Percentiles rank a stretch among this genome's conserved stretches.
Conservation (phyloP, 176 grass and related monocot species). For the Neostapfia colusana region DNA sequence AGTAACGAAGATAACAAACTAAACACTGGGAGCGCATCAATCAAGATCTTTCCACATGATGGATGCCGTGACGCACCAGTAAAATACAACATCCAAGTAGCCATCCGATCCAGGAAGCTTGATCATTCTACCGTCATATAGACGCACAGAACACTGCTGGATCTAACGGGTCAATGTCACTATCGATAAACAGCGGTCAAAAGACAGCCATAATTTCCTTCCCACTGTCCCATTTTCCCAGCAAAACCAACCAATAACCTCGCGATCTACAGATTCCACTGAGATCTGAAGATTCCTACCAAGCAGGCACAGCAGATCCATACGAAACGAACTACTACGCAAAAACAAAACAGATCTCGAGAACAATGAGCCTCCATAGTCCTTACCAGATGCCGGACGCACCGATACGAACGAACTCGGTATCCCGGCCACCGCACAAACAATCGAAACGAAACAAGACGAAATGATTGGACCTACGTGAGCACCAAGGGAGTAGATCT, state of each 20-base stretch:
- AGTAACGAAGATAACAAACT: not conserved
- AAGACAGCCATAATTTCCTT: not conserved
- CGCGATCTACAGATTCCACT: slow-evolving; percentile 23
- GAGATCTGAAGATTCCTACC: not conserved
- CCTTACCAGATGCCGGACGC: slow-evolving; percentile 8
- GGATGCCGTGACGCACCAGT: not conserved
- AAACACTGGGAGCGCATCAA: not conserved
- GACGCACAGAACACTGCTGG: not conserved
- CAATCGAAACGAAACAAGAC: not conserved
- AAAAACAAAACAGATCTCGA: slow-evolving; percentile 26
- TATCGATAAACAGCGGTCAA: not conserved
- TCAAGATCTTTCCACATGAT: too few relatives aligned
- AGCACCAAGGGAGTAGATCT: slow-evolving; percentile 21
- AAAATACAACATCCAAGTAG: not conserved
- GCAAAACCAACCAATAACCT: not conserved
- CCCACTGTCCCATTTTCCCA: not conserved
- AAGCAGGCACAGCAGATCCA: too few relatives aligned
- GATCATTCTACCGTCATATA: not conserved
- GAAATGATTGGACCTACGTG: slow-evolving; percentile 18
- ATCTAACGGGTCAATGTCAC: slow-evolving; percentile 13
- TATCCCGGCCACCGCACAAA: not conserved
- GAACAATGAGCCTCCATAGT: not conserved
- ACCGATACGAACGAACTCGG: not conserved
- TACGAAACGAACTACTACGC: not conserved
- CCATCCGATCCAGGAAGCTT: rapidly evolving